These are phyloP conservation scores for Aspergillus sp. DNA, from an alignment of 2,329 filamentous ascomycete genomes.

Conservation along the genomic window DNA sequence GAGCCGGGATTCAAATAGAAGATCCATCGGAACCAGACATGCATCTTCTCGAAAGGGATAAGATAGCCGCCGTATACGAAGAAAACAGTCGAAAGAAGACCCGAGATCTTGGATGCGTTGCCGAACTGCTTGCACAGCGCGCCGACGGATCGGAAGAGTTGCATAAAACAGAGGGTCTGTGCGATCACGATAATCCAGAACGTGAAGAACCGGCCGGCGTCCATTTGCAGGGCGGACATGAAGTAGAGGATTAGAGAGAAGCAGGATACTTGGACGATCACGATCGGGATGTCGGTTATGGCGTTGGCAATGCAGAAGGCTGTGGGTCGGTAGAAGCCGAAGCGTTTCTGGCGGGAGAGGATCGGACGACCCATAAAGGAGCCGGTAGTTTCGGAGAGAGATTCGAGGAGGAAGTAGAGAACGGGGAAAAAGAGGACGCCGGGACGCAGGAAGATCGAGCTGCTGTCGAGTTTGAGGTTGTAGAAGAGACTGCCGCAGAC, in stretches of 20 bases:
- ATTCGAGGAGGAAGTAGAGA: constrained; percentile 60
- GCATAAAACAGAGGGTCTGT: constrained; percentile 51
- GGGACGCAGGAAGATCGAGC: constrained; percentile 57
- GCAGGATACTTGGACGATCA: constrained; percentile 55
- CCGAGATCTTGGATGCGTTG: constrained; percentile 47
- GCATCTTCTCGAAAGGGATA: constrained; percentile 60
- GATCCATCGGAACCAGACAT: constrained; percentile 62
- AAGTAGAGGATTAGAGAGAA: constrained; percentile 63
- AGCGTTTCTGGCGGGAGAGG: constrained; percentile 66
- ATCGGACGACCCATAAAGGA: constrained; percentile 65
- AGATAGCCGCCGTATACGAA: constrained; percentile 62
- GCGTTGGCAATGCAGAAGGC: constrained; percentile 59
- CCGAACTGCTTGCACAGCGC: constrained; percentile 48
- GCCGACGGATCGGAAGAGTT: constrained; percentile 51
- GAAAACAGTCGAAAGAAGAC: constrained; percentile 41
- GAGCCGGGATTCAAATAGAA: constrained; percentile 64
- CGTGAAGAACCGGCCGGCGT: constrained; percentile 61
- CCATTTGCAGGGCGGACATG: constrained; percentile 54
- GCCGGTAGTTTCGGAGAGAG: constrained; percentile 58
- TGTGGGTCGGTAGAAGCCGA: constrained; percentile 63
- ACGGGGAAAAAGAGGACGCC: constrained; percentile 61
- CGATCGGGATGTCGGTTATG: constrained; percentile 56
- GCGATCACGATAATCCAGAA: constrained; percentile 54
- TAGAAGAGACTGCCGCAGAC: constrained; percentile 53
- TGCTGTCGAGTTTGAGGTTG: constrained; percentile 49